Evolutionary conservation across 306 rosid genomes (phyloP).

Genomic region (Pueraria montana): DNA sequence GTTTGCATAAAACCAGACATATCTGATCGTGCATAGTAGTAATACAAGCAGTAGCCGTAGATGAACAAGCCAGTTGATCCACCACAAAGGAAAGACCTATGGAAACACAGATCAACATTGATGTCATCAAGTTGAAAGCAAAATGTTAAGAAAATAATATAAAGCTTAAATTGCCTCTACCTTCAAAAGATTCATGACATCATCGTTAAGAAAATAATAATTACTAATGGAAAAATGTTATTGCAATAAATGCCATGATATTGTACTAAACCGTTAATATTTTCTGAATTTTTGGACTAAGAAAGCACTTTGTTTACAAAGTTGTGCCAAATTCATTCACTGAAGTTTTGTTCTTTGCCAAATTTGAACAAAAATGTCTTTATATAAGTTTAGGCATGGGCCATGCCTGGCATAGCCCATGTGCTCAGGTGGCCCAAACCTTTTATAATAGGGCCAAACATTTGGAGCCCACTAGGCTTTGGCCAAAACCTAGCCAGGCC

Average conservation of each 20-base stretch:
- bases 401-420: neutral
- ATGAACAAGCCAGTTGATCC: constrained; percentile 99
- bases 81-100: constrained; percentile 94
- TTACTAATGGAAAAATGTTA: neutral
- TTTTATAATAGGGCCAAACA: neutral
- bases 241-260: neutral
- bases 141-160: neutral
- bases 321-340: neutral
- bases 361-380: neutral
- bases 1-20: constrained; percentile 99
- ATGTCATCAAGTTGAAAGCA: constrained; percentile 22
- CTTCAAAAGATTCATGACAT: neutral
- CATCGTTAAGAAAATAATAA: neutral
- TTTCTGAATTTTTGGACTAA: neutral
- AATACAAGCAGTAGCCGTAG: constrained; percentile 95
- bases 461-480: neutral
- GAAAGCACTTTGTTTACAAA: neutral
- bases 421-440: constrained; percentile 1
- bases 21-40: constrained; percentile 90
- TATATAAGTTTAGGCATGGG: no score
- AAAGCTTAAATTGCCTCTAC: neutral
- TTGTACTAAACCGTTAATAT: neutral
- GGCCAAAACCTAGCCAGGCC: neutral
- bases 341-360: neutral
- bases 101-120: constrained; percentile 38